Conservation (phyloP, 2,329 filamentous ascomycete species). For the Apiospora phragmitis region DNA sequence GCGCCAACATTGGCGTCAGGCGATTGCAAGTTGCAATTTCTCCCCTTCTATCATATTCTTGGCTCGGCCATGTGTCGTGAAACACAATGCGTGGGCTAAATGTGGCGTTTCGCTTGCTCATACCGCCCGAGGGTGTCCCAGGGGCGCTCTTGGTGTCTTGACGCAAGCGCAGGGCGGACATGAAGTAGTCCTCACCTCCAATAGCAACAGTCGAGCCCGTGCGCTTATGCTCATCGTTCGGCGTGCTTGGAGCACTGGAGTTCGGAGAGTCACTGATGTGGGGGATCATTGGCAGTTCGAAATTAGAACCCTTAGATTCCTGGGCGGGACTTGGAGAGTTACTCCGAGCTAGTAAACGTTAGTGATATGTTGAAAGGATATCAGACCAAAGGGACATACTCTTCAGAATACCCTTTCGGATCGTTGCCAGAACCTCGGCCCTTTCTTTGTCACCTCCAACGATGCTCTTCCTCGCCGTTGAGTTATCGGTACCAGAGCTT, state of each 20-base stretch:
- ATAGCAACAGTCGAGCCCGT: conserved; percentile 68
- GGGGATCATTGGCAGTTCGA: conserved; percentile 62
- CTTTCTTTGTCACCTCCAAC: conserved; percentile 87
- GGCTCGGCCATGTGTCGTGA: conserved; percentile 92
- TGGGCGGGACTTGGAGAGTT: conserved; percentile 67
- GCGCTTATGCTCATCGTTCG: conserved; percentile 75
- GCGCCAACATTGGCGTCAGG: conserved; percentile 91
- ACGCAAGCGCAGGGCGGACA: conserved; percentile 71
- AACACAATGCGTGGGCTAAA: conserved; percentile 95
- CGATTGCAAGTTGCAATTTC: conserved; percentile 98
- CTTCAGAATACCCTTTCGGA: conserved; percentile 95
- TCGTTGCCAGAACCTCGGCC: conserved; percentile 86
- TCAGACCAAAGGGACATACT: conserved; percentile 52
- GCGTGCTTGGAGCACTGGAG: conserved; percentile 86
- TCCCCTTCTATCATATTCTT: conserved; percentile 93
- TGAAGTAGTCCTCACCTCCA: conserved; percentile 87
- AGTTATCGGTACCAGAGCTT: conserved; percentile 60
- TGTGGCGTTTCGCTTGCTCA: conserved; percentile 60
- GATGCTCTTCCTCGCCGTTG: conserved; percentile 78
- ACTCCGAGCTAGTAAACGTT: conserved; percentile 53
- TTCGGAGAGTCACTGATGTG: conserved; percentile 74
- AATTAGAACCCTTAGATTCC: conserved; percentile 53
- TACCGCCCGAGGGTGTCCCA: conserved; percentile 68
- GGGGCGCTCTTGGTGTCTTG: conserved; percentile 80
- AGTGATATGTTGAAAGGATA: conserved; percentile 6